phyloP scores from a whole-genome alignment of 2,329 filamentous ascomycete species.

The Ophiostoma sp. region DNA sequence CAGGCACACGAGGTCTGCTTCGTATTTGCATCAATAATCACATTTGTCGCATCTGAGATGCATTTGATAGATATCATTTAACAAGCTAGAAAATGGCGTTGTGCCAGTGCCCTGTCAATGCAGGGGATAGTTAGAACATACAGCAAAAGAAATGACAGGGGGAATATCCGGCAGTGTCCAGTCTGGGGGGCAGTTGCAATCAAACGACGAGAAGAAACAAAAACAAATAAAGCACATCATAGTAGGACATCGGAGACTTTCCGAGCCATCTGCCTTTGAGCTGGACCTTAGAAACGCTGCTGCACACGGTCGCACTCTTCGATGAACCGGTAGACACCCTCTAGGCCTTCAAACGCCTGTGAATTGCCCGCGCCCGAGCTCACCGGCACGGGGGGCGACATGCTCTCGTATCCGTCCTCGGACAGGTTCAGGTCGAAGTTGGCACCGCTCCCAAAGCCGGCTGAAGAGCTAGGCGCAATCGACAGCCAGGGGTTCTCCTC shows the following conservation, averaged over 20 bases:
- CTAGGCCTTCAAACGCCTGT: constrained; percentile 46
- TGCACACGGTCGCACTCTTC: constrained; percentile 49
- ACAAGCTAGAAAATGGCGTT: constrained; percentile 16
- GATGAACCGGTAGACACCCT: constrained; percentile 54
- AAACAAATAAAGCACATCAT: not conserved
- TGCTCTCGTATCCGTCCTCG: constrained; percentile 45
- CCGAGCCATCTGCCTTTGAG: too few relatives aligned
- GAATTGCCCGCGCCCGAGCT: constrained; percentile 41
- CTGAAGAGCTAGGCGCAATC: constrained; percentile 32
- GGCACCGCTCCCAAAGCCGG: constrained; percentile 12
- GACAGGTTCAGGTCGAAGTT: not conserved
- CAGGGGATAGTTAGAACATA: constrained; percentile 9
- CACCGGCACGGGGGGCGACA: constrained; percentile 40
- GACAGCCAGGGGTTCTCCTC: constrained; percentile 39
- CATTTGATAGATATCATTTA: not conserved
- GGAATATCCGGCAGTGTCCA: not conserved
- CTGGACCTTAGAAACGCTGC: constrained; percentile 6
- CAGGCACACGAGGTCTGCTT: not conserved
- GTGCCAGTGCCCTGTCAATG: constrained; percentile 15
- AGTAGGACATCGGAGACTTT: not conserved
- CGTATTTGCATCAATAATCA: not conserved
- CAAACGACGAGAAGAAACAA: constrained; percentile 5
- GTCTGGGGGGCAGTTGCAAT: not conserved
- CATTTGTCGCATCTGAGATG: too few relatives aligned
- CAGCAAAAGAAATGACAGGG: not conserved